Evolutionary conservation across 768 basidiomycete genomes (phyloP).

Genomic region (Auricularia sp.): DNA sequence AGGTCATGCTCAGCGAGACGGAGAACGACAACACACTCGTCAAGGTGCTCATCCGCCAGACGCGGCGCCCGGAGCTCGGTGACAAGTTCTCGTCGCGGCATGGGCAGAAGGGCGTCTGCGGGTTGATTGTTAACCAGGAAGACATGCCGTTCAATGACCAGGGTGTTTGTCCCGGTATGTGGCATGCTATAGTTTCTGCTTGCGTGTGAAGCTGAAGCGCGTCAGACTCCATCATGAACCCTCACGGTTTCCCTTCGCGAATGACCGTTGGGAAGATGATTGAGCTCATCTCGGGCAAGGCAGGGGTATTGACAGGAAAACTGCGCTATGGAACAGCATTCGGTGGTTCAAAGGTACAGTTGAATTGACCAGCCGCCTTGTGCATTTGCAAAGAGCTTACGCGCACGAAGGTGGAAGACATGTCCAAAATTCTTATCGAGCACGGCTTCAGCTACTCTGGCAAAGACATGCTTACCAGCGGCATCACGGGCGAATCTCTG

Average conservation of each 20-base stretch:
- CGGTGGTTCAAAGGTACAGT: conserved; percentile 82
- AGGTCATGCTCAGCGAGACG: conserved; percentile 93
- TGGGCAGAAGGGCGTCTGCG: conserved; percentile 98
- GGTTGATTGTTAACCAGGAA: conserved; percentile 95
- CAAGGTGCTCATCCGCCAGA: conserved; percentile 96
- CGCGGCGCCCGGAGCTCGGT: conserved; percentile 88
- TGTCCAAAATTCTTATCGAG: conserved; percentile 92
- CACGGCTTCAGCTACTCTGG: conserved; percentile 94
- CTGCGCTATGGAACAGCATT: conserved; percentile 94
- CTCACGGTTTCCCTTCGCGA: conserved; percentile 97
- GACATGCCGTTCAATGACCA: conserved; percentile 99
- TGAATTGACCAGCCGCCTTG: too few species aligned
- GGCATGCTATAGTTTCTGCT: conserved; percentile 1
- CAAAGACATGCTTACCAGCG: conserved; percentile 98
- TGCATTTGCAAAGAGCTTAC: background rate
- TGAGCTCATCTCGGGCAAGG: conserved; percentile 94
- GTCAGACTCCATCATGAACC: conserved; percentile 97
- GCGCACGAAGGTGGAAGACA: conserved; percentile 73
- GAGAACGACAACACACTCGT: conserved; percentile 94
- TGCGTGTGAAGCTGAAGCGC: background rate
- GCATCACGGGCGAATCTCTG: conserved; percentile 92
- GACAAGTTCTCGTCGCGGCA: conserved; percentile 98
- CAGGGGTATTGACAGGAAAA: conserved; percentile 82
- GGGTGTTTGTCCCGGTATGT: conserved; percentile 80
- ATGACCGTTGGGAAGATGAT: conserved; percentile 99